Evolutionary conservation across 805 yeast species (phyloP).

Genomic region (Wickerhamomyces hampshirensis): DNA sequence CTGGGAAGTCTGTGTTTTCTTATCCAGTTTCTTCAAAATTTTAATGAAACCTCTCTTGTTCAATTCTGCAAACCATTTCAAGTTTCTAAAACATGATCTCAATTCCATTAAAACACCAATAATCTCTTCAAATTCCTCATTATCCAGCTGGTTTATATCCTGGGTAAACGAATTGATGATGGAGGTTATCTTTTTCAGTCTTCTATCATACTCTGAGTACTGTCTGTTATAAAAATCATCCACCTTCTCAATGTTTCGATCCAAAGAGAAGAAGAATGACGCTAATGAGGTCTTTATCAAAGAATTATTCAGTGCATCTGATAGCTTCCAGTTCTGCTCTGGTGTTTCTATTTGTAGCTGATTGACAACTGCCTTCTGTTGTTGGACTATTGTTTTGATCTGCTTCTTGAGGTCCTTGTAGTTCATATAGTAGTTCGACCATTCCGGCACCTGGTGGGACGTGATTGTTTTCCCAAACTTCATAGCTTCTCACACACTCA

Average conservation of each 20-base stretch:
- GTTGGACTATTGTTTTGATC: constrained; percentile 57
- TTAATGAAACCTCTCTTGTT: constrained; percentile 87
- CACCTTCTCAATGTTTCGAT: constrained; percentile 76
- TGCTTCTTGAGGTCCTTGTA: constrained; percentile 80
- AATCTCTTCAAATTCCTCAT: constrained; percentile 57
- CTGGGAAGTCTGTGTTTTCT: constrained; percentile 61
- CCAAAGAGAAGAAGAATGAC: constrained; percentile 71
- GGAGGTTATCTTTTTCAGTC: constrained; percentile 47
- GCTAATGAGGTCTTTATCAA: constrained; percentile 46
- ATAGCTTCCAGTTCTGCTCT: constrained; percentile 9
- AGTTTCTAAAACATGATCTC: constrained; percentile 68
- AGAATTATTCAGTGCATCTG: constrained; percentile 34
- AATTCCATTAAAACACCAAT: constrained; percentile 68
- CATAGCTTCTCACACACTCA: too few relatives aligned
- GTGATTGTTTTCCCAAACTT: constrained; percentile 36
- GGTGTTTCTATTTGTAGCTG: too few relatives aligned
- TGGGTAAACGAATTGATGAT: constrained; percentile 28
- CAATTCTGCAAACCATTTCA: constrained; percentile 92
- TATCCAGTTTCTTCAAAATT: constrained; percentile 86
- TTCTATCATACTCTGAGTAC: constrained; percentile 66
- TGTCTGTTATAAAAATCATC: constrained; percentile 74
- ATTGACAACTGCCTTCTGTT: constrained; percentile 33
- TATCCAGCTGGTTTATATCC: constrained; percentile 37
- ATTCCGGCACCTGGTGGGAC: constrained; percentile 90
- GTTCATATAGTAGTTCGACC: constrained; percentile 76